These are phyloP conservation scores for Sisymbrium irio DNA, from an alignment of 345 rosid species.

Conservation along the genomic window DNA sequence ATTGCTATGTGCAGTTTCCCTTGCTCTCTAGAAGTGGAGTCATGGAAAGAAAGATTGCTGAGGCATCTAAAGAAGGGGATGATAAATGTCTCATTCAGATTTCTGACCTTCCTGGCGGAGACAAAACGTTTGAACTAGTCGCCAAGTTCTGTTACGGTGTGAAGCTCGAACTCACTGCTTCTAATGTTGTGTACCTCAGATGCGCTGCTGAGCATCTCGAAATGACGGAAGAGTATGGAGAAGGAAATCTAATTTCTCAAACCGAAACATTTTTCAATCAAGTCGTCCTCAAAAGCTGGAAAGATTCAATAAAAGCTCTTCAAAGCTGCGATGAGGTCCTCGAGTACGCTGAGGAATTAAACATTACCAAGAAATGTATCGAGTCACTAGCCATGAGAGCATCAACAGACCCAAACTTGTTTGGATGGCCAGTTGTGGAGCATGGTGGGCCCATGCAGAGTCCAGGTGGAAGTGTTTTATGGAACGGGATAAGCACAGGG, in stretches of 20 bases:
- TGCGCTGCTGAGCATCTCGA: slow-evolving; percentile 87
- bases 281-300: slow-evolving; percentile 83
- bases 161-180: slow-evolving; percentile 88
- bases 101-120: slow-evolving; percentile 75
- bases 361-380: slow-evolving; percentile 72
- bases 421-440: slow-evolving; percentile 93
- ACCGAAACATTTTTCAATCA: slow-evolving; percentile 89
- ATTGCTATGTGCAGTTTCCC: slow-evolving; percentile 67
- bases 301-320: slow-evolving; percentile 78
- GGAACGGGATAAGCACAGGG: slow-evolving; percentile 98
- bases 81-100: slow-evolving; percentile 61
- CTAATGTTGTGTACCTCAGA: slow-evolving; percentile 76
- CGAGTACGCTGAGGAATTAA: slow-evolving; percentile 62
- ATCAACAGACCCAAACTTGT: slow-evolving; percentile 78
- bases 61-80: slow-evolving; percentile 68
- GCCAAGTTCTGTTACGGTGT: slow-evolving; percentile 99
- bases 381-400: slow-evolving; percentile 78
- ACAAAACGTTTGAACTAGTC: slow-evolving; percentile 90
- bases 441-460: slow-evolving; percentile 94
- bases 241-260: slow-evolving; percentile 72
- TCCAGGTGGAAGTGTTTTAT: slow-evolving; percentile 91
- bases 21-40: slow-evolving; percentile 92
- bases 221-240: slow-evolving; percentile 95
- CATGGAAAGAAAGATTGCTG: slow-evolving; percentile 83
- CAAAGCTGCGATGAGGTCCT: slow-evolving; percentile 78